Evolutionary conservation across 2,329 filamentous ascomycete genomes (phyloP).

Genomic region (Torrubiella hemipterigena): DNA sequence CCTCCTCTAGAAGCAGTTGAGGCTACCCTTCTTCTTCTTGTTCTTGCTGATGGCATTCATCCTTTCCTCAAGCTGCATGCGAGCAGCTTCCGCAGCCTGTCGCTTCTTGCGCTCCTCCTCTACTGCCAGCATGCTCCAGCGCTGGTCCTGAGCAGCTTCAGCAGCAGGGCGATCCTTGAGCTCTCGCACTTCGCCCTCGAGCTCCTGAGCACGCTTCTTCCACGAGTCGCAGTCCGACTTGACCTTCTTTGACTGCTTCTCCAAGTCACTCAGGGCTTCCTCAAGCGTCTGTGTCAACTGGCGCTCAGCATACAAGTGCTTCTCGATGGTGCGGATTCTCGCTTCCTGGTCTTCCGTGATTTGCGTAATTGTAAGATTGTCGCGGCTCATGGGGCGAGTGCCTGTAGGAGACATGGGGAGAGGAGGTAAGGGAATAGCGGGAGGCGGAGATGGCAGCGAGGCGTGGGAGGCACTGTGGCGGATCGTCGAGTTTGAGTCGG

Average conservation of each 20-base stretch:
- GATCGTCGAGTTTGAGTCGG: slow-evolving; percentile 56
- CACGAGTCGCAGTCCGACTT: slow-evolving; percentile 83
- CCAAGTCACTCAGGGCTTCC: slow-evolving; percentile 87
- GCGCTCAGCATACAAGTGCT: slow-evolving; percentile 90
- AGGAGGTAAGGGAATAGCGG: slow-evolving; percentile 89
- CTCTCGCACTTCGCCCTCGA: slow-evolving; percentile 62
- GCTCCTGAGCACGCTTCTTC: slow-evolving; percentile 70
- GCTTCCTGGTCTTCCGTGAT: slow-evolving; percentile 91
- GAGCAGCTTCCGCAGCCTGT: slow-evolving; percentile 77
- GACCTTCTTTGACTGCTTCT: slow-evolving; percentile 82
- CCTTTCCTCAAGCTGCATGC: slow-evolving; percentile 81
- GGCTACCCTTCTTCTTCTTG: slow-evolving; percentile 89
- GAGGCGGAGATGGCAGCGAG: slow-evolving; percentile 84
- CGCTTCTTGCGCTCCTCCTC: slow-evolving; percentile 95
- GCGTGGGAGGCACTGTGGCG: slow-evolving; percentile 76
- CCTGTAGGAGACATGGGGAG: slow-evolving; percentile 53
- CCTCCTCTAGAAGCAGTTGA: slow-evolving; percentile 82
- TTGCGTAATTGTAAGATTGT: slow-evolving; percentile 55
- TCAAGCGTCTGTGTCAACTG: slow-evolving; percentile 92
- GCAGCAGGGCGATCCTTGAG: slow-evolving; percentile 37
- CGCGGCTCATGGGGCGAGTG: slow-evolving; percentile 70
- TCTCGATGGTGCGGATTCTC: slow-evolving; percentile 90
- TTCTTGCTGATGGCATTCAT: slow-evolving; percentile 83
- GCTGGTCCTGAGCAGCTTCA: slow-evolving; percentile 39
- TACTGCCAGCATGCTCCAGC: slow-evolving; percentile 73